phyloP scores from a whole-genome alignment of 371 early-diverging fungal species.

The Rhizopus delemar region DNA sequence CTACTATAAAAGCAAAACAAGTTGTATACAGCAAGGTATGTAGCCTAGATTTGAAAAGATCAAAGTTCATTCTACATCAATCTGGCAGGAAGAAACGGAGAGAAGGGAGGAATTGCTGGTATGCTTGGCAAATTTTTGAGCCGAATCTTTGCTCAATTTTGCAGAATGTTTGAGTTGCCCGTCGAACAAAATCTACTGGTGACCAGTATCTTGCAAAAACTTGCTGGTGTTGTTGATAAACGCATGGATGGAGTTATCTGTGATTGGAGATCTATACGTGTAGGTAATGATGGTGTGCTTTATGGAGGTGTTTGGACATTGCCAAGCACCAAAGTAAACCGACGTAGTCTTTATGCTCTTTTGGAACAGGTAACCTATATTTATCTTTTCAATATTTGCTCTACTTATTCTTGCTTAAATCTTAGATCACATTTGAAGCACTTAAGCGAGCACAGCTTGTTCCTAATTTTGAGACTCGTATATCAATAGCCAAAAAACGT shows the following conservation, averaged over 20 bases:
- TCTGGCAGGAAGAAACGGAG: too few species aligned
- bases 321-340: constrained; percentile 37
- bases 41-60: too few species aligned
- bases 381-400: not conserved
- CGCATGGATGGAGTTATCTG: constrained; percentile 54
- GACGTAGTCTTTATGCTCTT: constrained; percentile 47
- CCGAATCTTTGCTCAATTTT: constrained; percentile 49
- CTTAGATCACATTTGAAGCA: constrained; percentile 50
- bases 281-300: constrained; percentile 44
- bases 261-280: constrained; percentile 52
- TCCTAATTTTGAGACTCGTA: constrained; percentile 54
- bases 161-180: constrained; percentile 44
- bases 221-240: constrained; percentile 50
- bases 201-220: constrained; percentile 52
- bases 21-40: too few species aligned
- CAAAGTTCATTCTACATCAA: too few species aligned
- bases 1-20: too few species aligned
- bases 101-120: too few species aligned
- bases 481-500: constrained; percentile 50
- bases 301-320: constrained; percentile 54
- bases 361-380: constrained; percentile 36
- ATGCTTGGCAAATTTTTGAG: too few species aligned
- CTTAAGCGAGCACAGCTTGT: constrained; percentile 52
- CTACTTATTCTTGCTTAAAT: not conserved
- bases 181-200: constrained; percentile 52